Percentiles rank a stretch among this genome's conserved stretches.
These are phyloP conservation scores for Phytophthora multivora DNA, from an alignment of 352 stramenopile species.

Conservation along the genomic window DNA sequence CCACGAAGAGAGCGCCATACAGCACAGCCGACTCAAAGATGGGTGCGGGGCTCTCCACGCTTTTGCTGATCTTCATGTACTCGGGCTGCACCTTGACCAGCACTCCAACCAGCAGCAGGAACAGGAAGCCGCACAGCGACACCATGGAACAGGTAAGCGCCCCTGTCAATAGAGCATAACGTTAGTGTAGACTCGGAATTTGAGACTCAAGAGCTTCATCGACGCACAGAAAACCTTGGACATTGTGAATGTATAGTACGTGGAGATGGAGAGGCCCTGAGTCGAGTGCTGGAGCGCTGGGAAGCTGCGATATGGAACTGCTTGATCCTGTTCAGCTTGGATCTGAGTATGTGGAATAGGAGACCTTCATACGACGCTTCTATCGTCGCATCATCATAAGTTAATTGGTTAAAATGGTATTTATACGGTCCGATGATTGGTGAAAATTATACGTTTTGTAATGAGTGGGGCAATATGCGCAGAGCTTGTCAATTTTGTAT, in stretches of 20 bases:
- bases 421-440: constrained; percentile 6
- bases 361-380: constrained; percentile 22
- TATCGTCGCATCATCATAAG: neutral
- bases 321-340: constrained; percentile 9
- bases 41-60: constrained; percentile 57
- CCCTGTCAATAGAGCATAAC: constrained; percentile 27
- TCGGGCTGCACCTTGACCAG: constrained; percentile 79
- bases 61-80: constrained; percentile 87
- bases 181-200: neutral
- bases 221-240: constrained; percentile 46
- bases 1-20: constrained; percentile 75
- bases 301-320: constrained; percentile 14
- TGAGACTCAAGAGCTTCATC: neutral
- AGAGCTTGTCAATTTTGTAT: constrained; percentile 5
- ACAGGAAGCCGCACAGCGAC: constrained; percentile 76
- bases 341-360: constrained; percentile 42
- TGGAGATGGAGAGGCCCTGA: neutral
- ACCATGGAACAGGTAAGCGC: constrained; percentile 79
- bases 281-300: constrained; percentile 15
- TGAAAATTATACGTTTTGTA: neutral
- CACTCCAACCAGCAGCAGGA: constrained; percentile 67
- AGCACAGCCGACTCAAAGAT: constrained; percentile 75
- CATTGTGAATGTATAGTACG: constrained; percentile 21
- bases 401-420: constrained; percentile 15
- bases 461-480: neutral